These are phyloP conservation scores for Colletotrichum sojae DNA, from an alignment of 2,329 filamentous ascomycete genomes.

Conservation along the genomic window DNA sequence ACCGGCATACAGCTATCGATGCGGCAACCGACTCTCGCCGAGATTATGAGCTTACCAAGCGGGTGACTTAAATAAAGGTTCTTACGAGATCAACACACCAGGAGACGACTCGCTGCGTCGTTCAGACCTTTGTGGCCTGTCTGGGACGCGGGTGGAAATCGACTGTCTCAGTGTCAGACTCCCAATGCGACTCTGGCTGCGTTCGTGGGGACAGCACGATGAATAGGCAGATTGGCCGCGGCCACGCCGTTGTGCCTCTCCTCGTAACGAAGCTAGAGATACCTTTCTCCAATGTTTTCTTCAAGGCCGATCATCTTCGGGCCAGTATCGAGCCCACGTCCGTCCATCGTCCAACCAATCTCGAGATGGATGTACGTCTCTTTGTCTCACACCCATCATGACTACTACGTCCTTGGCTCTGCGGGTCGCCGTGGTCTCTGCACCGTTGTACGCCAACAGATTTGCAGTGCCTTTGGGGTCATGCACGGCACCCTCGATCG, in stretches of 20 bases:
- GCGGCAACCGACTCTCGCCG: too few species aligned
- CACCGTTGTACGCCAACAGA: conserved; percentile 69
- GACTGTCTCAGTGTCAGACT: not conserved
- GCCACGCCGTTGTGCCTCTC: not conserved
- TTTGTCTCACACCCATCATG: conserved; percentile 2
- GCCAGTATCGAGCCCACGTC: not conserved
- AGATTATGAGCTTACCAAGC: conserved; percentile 27
- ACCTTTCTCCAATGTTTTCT: not conserved
- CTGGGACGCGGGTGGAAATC: not conserved
- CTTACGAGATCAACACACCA: conserved; percentile 20
- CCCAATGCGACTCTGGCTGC: conserved; percentile 3
- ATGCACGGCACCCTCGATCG: conserved; percentile 56
- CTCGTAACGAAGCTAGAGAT: not conserved
- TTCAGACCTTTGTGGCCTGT: not conserved
- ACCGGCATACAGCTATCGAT: too few species aligned
- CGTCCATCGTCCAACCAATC: not conserved
- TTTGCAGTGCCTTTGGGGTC: conserved; percentile 63
- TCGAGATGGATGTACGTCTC: not conserved
- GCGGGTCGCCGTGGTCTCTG: not conserved
- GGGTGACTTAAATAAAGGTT: conserved; percentile 14
- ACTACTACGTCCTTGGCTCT: conserved; percentile 4
- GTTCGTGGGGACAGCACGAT: too few species aligned
- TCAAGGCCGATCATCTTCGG: conserved; percentile 6
- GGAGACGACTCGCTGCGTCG: not conserved
- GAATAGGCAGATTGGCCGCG: not conserved